Evolutionary conservation across 2,329 filamentous ascomycete species (phyloP).

Genomic region (Laburnicola sp.): DNA sequence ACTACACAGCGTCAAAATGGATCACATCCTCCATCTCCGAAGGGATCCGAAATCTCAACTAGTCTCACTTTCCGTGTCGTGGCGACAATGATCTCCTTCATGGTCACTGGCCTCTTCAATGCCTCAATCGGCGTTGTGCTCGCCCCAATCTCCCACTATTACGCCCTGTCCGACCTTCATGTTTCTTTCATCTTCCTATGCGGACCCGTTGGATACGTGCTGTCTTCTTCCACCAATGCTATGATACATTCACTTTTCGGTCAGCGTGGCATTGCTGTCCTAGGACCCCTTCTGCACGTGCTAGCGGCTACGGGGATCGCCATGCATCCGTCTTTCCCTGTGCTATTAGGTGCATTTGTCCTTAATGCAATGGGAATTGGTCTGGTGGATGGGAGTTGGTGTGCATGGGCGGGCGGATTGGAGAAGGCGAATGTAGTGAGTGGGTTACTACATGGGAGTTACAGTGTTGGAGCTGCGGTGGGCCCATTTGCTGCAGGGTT

Average conservation of each 20-base stretch:
- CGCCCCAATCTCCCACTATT: slow-evolving; percentile 45
- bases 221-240: slow-evolving; percentile 47
- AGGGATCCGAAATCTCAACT: neutral
- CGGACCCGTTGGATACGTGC: slow-evolving; percentile 50
- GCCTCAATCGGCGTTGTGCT: slow-evolving; percentile 42
- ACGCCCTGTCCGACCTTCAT: slow-evolving; percentile 48
- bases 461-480: slow-evolving; percentile 44
- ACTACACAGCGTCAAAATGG: neutral
- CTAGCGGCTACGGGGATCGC: slow-evolving; percentile 34
- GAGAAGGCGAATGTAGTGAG: slow-evolving; percentile 46
- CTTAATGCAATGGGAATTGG: slow-evolving; percentile 46
- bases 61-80: slow-evolving; percentile 45
- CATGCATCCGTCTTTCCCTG: slow-evolving; percentile 35
- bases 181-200: slow-evolving; percentile 53
- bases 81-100: slow-evolving; percentile 61
- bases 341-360: slow-evolving; percentile 38
- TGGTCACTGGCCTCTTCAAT: slow-evolving; percentile 55
- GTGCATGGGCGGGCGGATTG: slow-evolving; percentile 51
- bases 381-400: slow-evolving; percentile 51
- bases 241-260: slow-evolving; percentile 47
- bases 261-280: slow-evolving; percentile 48
- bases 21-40: neutral
- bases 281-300: slow-evolving; percentile 47
- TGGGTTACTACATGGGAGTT: slow-evolving; percentile 49
- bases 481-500: slow-evolving; percentile 44